Evolutionary conservation across 345 rosid species (phyloP).

Genomic region (Barbarea vulgaris): DNA sequence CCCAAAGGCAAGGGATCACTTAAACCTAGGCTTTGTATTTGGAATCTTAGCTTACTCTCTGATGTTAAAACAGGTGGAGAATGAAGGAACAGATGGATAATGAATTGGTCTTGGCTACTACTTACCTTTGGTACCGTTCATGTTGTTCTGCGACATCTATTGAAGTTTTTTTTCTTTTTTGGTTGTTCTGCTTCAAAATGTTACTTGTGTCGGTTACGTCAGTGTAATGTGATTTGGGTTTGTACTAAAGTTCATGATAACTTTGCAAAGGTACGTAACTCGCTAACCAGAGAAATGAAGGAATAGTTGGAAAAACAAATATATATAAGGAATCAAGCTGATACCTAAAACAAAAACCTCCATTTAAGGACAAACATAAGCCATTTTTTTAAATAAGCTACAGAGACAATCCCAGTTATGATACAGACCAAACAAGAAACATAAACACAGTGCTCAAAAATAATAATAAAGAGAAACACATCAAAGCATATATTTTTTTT

Average conservation of each 20-base stretch:
- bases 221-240: no score
- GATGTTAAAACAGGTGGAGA: not conserved
- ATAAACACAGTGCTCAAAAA: constrained; percentile 28
- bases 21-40: no score
- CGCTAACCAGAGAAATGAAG: not conserved
- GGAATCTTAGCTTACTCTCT: no score
- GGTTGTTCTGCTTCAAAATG: not conserved
- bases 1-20: no score
- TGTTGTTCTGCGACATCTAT: not conserved
- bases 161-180: not conserved
- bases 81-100: no score
- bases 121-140: not conserved
- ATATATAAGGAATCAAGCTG: not conserved
- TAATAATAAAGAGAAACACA: constrained; percentile 25
- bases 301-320: no score
- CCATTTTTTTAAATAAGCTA: not conserved
- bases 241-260: not conserved
- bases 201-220: no score
- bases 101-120: not conserved
- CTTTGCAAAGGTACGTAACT: not conserved
- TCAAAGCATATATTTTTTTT: constrained; percentile 19
- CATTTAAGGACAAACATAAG: not conserved
- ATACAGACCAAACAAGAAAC: constrained; percentile 30
- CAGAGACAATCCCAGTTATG: constrained; percentile 31
- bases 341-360: not conserved